These are phyloP conservation scores for Marchantia paleacea DNA, from an alignment of 225 moss, liverwort and hornwort genomes.

Conservation along the genomic window DNA sequence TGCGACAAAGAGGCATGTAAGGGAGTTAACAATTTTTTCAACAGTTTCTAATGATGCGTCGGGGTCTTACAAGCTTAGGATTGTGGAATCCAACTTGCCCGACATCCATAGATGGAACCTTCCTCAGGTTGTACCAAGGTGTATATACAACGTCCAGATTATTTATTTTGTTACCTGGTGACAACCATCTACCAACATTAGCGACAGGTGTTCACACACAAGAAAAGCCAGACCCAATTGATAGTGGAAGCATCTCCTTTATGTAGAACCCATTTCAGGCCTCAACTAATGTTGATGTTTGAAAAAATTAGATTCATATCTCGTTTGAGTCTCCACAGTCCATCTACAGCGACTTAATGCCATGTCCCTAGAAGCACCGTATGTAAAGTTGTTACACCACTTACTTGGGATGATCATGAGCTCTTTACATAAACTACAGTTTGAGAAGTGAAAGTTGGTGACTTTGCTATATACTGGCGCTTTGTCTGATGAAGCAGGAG, in stretches of 20 bases:
- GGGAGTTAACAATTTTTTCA: neutral
- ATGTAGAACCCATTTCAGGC: no score
- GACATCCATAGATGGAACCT: slow-evolving; percentile 92
- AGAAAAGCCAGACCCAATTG: neutral
- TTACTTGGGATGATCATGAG: no score
- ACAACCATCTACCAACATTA: slow-evolving; percentile 28
- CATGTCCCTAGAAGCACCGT: neutral
- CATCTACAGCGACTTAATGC: neutral
- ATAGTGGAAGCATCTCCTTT: neutral
- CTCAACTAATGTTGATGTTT: no score
- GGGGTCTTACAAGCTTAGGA: slow-evolving; percentile 77
- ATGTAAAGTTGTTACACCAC: no score
- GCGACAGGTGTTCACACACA: neutral
- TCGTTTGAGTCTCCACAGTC: neutral
- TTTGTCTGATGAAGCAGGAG: neutral
- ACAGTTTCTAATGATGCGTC: neutral
- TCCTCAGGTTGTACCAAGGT: slow-evolving; percentile 92
- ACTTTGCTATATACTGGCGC: neutral
- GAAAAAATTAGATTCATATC: no score
- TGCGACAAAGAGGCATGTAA: neutral
- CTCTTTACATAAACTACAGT: neutral
- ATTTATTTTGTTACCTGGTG: slow-evolving; percentile 87
- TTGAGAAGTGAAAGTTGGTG: neutral
- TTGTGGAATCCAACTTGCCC: slow-evolving; percentile 99
- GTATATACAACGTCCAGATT: slow-evolving; percentile 97